Evolutionary conservation across 176 grass and related monocot species (phyloP), one percentile per base, ranked within the genome.

Genomic region (Cenchrus purpureus): DNA sequence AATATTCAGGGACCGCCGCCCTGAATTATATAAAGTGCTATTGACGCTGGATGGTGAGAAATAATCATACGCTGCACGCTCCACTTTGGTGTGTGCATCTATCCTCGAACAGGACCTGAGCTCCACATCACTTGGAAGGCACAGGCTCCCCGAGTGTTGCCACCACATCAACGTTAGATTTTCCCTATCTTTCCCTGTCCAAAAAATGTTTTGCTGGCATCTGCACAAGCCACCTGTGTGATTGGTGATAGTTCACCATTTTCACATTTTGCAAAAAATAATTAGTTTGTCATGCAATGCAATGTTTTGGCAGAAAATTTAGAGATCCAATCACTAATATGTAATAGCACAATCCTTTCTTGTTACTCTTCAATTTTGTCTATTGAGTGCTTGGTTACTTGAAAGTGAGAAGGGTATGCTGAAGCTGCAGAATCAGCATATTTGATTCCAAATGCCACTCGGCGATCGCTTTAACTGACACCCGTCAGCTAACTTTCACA

Each of bases 21-120:
- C 97, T 48, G 93, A 96, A 76, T 79, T 98, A 71, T 98, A 98
- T 77, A 91, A 94, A 76, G 93, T 96, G 17, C 59, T 96, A 1
- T 4, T 99, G 64, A 94, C 93, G 15, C 57, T 94, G 40, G 96
- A 98, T 61, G 96, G 96, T 7, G 46, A 90, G 73, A 94, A 81
- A 70, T 75, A 15, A 73, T 53, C 42, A 1, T 76, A 76, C 72
- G 48, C 31, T 87, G 52, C 53, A 76, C 72, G 56, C n/a, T 87
- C 60, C 53, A 46, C 12, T 79, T 52, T 61, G 22, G 43, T 61
- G 44, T 0, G 11, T 32, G 42, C 69, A 55, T 52, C 82, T 16
- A 14, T 64, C 55, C 45, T 74, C 19, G 59, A 86, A 52, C 32
- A 34, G 43, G 75, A 78, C 66, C 51, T 1, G 11, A 32, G 53